Base-by-base conservation (phyloP, 345 rosid species). In the Balakata baccata region DNA sequence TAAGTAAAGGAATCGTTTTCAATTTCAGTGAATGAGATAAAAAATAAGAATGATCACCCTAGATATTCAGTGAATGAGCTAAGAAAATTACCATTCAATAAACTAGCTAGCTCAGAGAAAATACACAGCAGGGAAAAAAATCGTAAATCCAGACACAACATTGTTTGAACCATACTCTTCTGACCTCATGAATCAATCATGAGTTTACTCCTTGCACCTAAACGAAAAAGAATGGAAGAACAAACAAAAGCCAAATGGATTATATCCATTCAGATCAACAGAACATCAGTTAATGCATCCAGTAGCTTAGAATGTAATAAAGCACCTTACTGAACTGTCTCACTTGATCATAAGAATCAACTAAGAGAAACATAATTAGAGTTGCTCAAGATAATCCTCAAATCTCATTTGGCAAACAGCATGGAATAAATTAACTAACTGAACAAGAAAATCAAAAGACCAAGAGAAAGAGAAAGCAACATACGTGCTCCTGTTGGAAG, bases 401-500 rank as follows among this genome's bases (percentile, higher is more conserved):
- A 72, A 20, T 29, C 59, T n/a, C n/a, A n/a, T 38, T 38, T 11
- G 11, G 29, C 38, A 46, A 12, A 66, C 37, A 23, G 2, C 25
- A 66, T 23, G 0, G 4, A 47, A 49, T 22, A 17, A 37, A 37
- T 6, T 18, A 29, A 34, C 11, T 0, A 62, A 5, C 18, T 39
- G 18, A 18, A 38, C 0, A 16, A 63, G 12, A 9, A 23, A 71
- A 47, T 2, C 17, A 37, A 63, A 9, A 63, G 7, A 62, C 12
- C 9, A 63, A 20, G 18, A 38, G n/a, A n/a, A n/a, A n/a, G 14
- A 16, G 47, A 37, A 61, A 64, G 64, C n/a, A 12, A 72, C 87
- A 70, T 89, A 92, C 97, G 93, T 70, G 92, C 97, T 94, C n/a
- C n/a, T n/a, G n/a, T n/a, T n/a, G n/a, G n/a, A n/a, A n/a, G n/a